Evolutionary conservation across 768 basidiomycete species (phyloP).

Genomic region (Pleurotus pulmonarius): DNA sequence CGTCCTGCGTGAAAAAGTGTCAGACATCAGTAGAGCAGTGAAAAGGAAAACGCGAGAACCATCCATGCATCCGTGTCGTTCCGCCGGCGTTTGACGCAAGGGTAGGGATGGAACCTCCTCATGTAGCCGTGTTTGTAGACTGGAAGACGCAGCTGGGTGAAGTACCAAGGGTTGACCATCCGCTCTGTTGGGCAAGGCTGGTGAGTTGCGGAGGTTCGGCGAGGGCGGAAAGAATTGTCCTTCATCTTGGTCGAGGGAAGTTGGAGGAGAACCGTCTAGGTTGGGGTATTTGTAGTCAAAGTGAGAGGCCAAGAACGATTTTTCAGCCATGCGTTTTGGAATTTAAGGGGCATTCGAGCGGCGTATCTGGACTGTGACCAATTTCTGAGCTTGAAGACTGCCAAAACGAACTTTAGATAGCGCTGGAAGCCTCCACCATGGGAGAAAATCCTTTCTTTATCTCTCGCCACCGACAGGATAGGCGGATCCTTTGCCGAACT

Average conservation of each 20-base stretch:
- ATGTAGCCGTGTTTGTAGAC: not conserved
- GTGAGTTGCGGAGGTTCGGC: not conserved
- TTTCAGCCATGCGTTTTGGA: not conserved
- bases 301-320: not conserved
- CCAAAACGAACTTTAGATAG: not conserved
- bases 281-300: not conserved
- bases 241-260: not conserved
- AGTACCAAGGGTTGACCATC: not conserved
- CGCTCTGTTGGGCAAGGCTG: not conserved
- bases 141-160: not conserved
- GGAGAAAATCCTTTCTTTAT: not conserved
- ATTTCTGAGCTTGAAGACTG: not conserved
- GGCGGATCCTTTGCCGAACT: too few species aligned
- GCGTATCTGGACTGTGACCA: not conserved
- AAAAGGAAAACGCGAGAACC: not conserved
- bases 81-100: not conserved
- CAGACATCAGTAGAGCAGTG: not conserved
- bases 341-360: not conserved
- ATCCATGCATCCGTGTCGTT: not conserved
- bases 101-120: not conserved
- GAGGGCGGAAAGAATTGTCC: not conserved
- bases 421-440: not conserved
- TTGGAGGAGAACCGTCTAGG: not conserved
- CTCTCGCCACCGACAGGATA: not conserved
- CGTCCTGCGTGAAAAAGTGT: not conserved